Conservation (phyloP, 1,284 basidiomycete genomes). For the Mycena citricolor region DNA sequence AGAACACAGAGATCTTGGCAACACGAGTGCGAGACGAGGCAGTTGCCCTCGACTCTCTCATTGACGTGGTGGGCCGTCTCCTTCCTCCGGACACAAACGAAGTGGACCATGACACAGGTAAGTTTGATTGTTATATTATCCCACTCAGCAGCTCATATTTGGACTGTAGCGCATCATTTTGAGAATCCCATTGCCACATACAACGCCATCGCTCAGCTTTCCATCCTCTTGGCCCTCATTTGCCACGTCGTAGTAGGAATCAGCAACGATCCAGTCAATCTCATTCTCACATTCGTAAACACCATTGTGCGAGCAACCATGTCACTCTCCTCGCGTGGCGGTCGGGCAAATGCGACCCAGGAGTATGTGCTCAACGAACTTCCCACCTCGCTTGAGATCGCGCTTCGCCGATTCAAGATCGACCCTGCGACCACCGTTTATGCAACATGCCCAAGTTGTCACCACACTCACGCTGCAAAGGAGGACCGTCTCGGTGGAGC, state of each 20-base stretch:
- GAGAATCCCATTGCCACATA: slow-evolving; percentile 6
- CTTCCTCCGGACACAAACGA: not conserved
- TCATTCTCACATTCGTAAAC: slow-evolving; percentile 7
- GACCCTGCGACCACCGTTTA: not conserved
- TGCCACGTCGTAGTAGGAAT: slow-evolving; percentile 15
- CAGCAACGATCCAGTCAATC: slow-evolving; percentile 1
- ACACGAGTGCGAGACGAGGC: not conserved
- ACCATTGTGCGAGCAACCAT: slow-evolving; percentile 7
- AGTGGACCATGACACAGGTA: slow-evolving; percentile 8
- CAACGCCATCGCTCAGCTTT: slow-evolving; percentile 7
- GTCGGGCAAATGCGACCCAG: slow-evolving; percentile 1
- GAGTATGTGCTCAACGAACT: not conserved
- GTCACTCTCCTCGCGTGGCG: not conserved
- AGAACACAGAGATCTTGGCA: not conserved
- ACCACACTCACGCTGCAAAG: slow-evolving; percentile 1
- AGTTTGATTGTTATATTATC: not conserved
- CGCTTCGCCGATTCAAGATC: not conserved
- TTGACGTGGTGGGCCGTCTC: slow-evolving; percentile 2
- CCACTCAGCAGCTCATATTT: not conserved
- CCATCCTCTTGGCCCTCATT: slow-evolving; percentile 9
- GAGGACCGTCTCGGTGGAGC: slow-evolving; percentile 7
- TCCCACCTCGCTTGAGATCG: not conserved
- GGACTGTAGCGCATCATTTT: not conserved
- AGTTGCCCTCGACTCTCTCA: not conserved
- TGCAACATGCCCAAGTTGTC: not conserved